phyloP scores from a whole-genome alignment of 192 early-diverging fungal genomes.

The Pilobolus umbonatus region DNA sequence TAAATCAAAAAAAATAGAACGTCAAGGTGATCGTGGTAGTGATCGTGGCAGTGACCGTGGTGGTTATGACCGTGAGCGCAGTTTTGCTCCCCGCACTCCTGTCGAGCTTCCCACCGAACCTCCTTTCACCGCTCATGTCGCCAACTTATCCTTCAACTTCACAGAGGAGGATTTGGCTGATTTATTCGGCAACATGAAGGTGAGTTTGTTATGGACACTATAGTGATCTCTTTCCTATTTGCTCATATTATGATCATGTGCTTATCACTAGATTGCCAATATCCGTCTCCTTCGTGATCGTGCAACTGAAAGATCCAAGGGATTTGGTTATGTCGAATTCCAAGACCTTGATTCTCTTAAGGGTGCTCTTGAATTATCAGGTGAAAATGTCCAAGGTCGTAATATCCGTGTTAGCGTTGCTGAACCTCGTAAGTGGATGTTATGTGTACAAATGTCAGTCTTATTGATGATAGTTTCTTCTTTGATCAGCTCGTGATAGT shows the following conservation, averaged over 20 bases:
- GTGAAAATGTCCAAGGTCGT: constrained; percentile 62
- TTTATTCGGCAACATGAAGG: constrained; percentile 70
- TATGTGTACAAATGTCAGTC: not conserved
- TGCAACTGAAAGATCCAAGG: constrained; percentile 76
- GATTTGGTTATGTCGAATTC: constrained; percentile 97
- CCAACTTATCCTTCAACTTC: constrained; percentile 85
- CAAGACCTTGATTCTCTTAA: constrained; percentile 76
- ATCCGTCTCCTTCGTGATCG: constrained; percentile 82
- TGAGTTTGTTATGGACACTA: constrained; percentile 26
- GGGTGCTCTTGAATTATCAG: constrained; percentile 65
- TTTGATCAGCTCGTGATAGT: constrained; percentile 9
- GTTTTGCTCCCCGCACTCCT: constrained; percentile 35
- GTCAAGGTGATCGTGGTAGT: constrained; percentile 18
- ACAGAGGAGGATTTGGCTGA: constrained; percentile 69
- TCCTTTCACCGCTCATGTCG: constrained; percentile 88
- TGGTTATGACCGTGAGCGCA: constrained; percentile 31
- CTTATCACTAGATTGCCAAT: constrained; percentile 60
- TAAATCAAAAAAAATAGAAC: constrained; percentile 4
- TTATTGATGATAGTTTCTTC: not conserved
- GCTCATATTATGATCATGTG: constrained; percentile 3
- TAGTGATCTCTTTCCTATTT: no score
- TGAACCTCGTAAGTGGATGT: constrained; percentile 65
- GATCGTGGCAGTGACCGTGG: constrained; percentile 37
- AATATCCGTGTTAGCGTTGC: constrained; percentile 82
- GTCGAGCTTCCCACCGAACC: constrained; percentile 73